phyloP scores from a whole-genome alignment of 768 basidiomycete species.

The Leccinum rimulosum region DNA sequence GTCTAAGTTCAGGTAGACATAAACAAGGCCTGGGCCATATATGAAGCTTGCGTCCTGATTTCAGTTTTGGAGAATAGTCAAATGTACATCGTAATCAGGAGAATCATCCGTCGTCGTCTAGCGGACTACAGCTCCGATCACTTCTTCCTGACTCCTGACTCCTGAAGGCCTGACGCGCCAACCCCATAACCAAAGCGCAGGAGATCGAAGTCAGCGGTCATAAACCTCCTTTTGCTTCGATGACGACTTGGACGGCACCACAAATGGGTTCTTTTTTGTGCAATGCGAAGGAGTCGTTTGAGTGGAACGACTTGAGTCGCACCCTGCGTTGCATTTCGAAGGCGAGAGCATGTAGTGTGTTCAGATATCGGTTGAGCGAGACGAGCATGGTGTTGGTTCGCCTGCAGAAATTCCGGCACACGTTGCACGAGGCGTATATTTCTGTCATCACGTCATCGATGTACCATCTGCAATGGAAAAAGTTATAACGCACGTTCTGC shows the following conservation, averaged over 20 bases:
- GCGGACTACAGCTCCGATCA: constrained; percentile 43
- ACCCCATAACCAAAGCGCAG: constrained; percentile 74
- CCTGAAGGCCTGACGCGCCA: constrained; percentile 52
- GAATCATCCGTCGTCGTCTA: not conserved
- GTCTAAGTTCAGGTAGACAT: no score
- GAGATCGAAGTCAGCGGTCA: constrained; percentile 69
- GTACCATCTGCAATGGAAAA: not conserved
- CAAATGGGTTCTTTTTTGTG: constrained; percentile 66
- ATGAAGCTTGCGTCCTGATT: not conserved
- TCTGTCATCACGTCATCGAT: constrained; percentile 36
- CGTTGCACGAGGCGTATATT: constrained; percentile 56
- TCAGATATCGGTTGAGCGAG: constrained; percentile 89
- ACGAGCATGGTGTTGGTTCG: constrained; percentile 84
- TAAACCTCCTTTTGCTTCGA: constrained; percentile 72
- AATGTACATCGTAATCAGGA: no score
- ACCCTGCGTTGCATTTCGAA: constrained; percentile 35
- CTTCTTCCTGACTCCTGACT: no score
- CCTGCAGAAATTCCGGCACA: constrained; percentile 80
- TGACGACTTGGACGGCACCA: constrained; percentile 71
- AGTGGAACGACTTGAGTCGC: constrained; percentile 63
- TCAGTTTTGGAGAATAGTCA: not conserved
- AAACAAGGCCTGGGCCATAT: no score
- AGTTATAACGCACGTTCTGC: constrained; percentile 50
- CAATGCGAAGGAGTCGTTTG: constrained; percentile 65
- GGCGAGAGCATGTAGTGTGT: constrained; percentile 80